A percentile compares a stretch with the other conserved stretches of the same genome.
These are phyloP conservation scores for Pleurotus sapidus DNA, from an alignment of 768 basidiomycete species.

Conservation along the genomic window DNA sequence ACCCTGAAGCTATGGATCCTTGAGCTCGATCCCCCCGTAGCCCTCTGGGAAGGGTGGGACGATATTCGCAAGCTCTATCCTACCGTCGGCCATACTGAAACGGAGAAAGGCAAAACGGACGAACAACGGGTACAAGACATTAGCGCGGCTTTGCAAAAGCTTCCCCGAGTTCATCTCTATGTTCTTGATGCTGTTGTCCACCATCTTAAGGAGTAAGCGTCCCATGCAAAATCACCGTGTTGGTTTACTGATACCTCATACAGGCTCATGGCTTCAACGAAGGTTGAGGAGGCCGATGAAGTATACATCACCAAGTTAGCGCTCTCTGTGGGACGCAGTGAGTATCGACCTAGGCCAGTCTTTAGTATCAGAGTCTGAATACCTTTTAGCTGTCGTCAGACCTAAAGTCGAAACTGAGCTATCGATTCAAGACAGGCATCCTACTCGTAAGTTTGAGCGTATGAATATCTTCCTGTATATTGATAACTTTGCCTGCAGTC, in stretches of 20 bases:
- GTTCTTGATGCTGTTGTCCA: constrained; percentile 76
- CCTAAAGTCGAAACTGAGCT: constrained; percentile 81
- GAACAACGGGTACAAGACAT: constrained; percentile 65
- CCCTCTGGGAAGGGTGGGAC: constrained; percentile 89
- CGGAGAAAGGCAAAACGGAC: constrained; percentile 50
- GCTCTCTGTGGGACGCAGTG: constrained; percentile 82
- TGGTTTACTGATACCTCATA: constrained; percentile 3
- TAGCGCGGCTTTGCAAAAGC: constrained; percentile 55
- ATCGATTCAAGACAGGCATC: constrained; percentile 90
- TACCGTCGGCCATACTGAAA: constrained; percentile 30
- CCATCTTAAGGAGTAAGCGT: constrained; percentile 68
- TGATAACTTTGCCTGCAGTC: constrained; percentile 36
- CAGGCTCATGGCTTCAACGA: constrained; percentile 71
- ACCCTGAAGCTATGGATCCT: constrained; percentile 85
- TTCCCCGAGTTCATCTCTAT: constrained; percentile 78
- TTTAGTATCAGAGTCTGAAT: background rate
- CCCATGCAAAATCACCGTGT: background rate
- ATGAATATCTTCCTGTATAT: background rate
- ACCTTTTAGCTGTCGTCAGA: constrained; percentile 65
- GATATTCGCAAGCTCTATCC: constrained; percentile 89
- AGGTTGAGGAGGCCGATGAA: constrained; percentile 68
- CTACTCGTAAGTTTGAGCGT: constrained; percentile 50
- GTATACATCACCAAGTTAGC: constrained; percentile 86
- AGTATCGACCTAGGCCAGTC: constrained; percentile 24
- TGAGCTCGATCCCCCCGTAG: constrained; percentile 88